A percentile compares a stretch with the other conserved stretches of the same genome.
These are phyloP conservation scores for Apiosordaria backusii DNA, from an alignment of 495 filamentous ascomycete genomes.

Conservation along the genomic window DNA sequence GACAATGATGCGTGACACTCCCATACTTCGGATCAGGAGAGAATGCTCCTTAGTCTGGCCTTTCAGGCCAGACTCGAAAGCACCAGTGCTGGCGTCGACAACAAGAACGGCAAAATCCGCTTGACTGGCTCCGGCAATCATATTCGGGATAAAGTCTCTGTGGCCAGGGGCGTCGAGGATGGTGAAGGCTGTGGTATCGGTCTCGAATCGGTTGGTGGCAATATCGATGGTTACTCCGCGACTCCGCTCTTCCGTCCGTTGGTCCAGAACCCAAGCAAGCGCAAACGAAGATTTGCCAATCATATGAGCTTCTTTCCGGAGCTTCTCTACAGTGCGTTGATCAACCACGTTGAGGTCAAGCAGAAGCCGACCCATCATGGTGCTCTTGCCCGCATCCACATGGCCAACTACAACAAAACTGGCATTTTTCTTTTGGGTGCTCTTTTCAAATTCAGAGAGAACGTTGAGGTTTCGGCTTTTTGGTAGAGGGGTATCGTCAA, in stretches of 20 bases:
- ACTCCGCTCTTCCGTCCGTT: slow-evolving; percentile 77
- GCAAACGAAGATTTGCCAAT: slow-evolving; percentile 95
- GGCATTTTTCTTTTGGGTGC: slow-evolving; percentile 71
- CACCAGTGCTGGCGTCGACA: slow-evolving; percentile 81
- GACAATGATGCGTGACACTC: slow-evolving; percentile 80
- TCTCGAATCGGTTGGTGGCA: slow-evolving; percentile 90
- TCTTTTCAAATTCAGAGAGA: slow-evolving; percentile 71
- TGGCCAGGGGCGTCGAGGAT: slow-evolving; percentile 96
- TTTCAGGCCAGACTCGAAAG: slow-evolving; percentile 87
- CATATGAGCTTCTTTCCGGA: slow-evolving; percentile 79
- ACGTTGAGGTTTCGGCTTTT: slow-evolving; percentile 89
- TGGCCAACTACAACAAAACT: slow-evolving; percentile 98
- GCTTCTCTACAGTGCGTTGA: slow-evolving; percentile 80
- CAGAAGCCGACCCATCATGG: slow-evolving; percentile 91
- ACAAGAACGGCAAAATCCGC: slow-evolving; percentile 96
- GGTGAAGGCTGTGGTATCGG: slow-evolving; percentile 78
- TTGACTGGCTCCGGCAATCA: slow-evolving; percentile 95
- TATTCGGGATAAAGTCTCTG: slow-evolving; percentile 94
- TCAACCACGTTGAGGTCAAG: slow-evolving; percentile 85
- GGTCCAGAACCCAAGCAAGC: slow-evolving; percentile 93
- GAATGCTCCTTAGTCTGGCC: slow-evolving; percentile 95
- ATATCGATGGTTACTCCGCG: slow-evolving; percentile 98
- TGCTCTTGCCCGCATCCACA: slow-evolving; percentile 97
- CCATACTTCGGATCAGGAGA: slow-evolving; percentile 85
- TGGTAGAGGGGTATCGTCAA: slow-evolving; percentile 67